Evolutionary conservation across 2,329 filamentous ascomycete species (phyloP).

Genomic region (Xylaria polymorpha): DNA sequence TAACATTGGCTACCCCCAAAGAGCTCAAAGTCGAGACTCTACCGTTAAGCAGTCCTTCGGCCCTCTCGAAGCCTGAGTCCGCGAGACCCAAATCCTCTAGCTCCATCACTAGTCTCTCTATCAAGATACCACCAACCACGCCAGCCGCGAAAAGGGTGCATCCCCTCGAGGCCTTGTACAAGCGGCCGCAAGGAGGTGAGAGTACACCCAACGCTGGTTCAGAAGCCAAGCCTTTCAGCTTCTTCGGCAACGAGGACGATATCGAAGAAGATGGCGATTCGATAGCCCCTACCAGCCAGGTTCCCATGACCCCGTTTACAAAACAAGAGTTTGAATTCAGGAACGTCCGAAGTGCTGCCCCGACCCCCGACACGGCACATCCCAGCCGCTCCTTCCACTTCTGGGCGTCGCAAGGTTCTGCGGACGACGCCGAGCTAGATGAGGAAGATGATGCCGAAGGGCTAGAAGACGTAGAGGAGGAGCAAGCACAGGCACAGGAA

Average conservation of each 20-base stretch:
- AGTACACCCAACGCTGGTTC: conserved; percentile 51
- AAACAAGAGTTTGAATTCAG: conserved; percentile 81
- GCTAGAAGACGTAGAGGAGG: conserved; percentile 55
- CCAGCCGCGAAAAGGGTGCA: conserved; percentile 70
- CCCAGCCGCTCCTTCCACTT: conserved; percentile 72
- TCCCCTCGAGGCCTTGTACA: conserved; percentile 92
- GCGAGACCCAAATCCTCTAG: conserved; percentile 62
- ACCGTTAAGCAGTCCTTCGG: conserved; percentile 33
- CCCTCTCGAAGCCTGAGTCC: conserved; percentile 47
- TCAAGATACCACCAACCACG: conserved; percentile 64
- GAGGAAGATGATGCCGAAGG: conserved; percentile 52
- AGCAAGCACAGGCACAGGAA: conserved; percentile 54
- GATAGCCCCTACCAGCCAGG: conserved; percentile 47
- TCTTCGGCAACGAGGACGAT: conserved; percentile 72
- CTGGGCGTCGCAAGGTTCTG: conserved; percentile 56
- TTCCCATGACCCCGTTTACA: conserved; percentile 85
- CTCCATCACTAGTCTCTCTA: conserved; percentile 63
- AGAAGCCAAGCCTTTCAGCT: conserved; percentile 76
- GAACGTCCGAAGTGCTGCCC: conserved; percentile 85
- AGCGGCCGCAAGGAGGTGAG: conserved; percentile 67
- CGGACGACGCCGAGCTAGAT: conserved; percentile 47
- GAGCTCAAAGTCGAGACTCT: conserved; percentile 41
- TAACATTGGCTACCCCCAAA: conserved; percentile 34
- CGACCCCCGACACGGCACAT: conserved; percentile 92
- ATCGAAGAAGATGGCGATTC: conserved; percentile 55